A percentile compares a stretch with the other conserved stretches of the same genome.
phyloP scores from a whole-genome alignment of 129 eudicot genomes.

The Flaveria robusta region DNA sequence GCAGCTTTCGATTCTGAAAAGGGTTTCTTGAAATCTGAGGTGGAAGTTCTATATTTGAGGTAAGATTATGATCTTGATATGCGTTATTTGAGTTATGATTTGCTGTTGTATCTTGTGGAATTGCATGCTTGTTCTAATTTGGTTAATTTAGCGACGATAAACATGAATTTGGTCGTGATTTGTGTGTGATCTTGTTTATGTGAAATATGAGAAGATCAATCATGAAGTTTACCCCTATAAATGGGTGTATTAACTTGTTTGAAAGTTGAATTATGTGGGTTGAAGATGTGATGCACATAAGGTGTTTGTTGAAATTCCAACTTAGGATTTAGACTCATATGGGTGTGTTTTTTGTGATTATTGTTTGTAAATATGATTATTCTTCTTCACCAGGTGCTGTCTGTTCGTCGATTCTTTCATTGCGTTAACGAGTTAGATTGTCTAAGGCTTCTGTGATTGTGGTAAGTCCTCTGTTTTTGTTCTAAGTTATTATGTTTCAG shows the following conservation, averaged over 20 bases:
- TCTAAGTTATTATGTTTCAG: background rate
- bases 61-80: slow-evolving; percentile 27
- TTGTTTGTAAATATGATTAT: background rate
- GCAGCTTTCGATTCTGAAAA: slow-evolving; percentile 44
- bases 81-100: background rate
- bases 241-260: background rate
- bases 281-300: background rate
- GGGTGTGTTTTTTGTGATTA: background rate
- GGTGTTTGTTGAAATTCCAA: background rate
- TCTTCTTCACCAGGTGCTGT: background rate
- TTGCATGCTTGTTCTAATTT: slow-evolving; percentile 16
- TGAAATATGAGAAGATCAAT: background rate
- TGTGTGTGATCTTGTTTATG: background rate
- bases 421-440: too few relatives aligned
- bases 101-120: background rate
- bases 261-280: background rate
- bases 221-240: too few relatives aligned
- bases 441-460: background rate
- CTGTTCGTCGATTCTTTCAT: too few relatives aligned
- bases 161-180: background rate
- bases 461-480: background rate
- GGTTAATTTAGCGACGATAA: background rate
- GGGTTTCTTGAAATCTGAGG: slow-evolving; percentile 34
- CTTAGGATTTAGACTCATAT: background rate
- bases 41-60: slow-evolving; percentile 30